Evolutionary conservation across 805 yeast genomes (phyloP), one percentile per base, ranked within the genome.

Genomic region (Yarrowia sp.): DNA sequence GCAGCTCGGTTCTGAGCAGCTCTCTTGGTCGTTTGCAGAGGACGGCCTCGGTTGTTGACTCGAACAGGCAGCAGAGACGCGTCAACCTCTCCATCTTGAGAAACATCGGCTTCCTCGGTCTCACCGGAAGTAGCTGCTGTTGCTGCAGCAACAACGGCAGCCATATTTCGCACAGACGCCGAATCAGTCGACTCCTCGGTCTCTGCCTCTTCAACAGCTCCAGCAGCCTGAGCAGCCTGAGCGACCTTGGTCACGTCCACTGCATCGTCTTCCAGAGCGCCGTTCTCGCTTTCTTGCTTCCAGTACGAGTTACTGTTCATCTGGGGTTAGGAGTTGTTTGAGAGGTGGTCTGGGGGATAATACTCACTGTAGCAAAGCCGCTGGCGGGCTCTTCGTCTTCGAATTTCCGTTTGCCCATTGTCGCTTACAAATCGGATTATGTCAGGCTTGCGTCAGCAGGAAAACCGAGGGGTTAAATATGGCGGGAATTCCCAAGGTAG

Each of bases 1-100:
- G 98, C 97, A 67, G 85, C 86, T 72, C 98, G 81, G 78, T 92
- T 92, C 76, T 92, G 98, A 8, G 88, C 92, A 1, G 97, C 97
- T 68, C 98, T 84, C 75, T 90, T 90, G 44, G 95, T 84, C 65
- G 81, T 82, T 22, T 86, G 81, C 47, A 87, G 77, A 15, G 82
- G 81, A 65, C 83, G 75, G 45, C 80, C 68, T 31, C 65, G 68
- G 38, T 53, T 44, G 42, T 55, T 66, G 35, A 66, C 45, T 14
- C 47, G 35, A 4, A 58, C 22, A 8, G 64, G 51, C 47, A 41
- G 28, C 35, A 55, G 11, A 10, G 43, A 11, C 4, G 36, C 38
- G 38, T 41, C 61, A 33, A 39, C 61, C 38, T 55, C 61, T 36
- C 31, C 47, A 5, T 51, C 57, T 17, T 38, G 42, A 7, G 42